These are phyloP conservation scores for Moniliella sp. DNA, from an alignment of 1,284 basidiomycete species.

Conservation along the genomic window DNA sequence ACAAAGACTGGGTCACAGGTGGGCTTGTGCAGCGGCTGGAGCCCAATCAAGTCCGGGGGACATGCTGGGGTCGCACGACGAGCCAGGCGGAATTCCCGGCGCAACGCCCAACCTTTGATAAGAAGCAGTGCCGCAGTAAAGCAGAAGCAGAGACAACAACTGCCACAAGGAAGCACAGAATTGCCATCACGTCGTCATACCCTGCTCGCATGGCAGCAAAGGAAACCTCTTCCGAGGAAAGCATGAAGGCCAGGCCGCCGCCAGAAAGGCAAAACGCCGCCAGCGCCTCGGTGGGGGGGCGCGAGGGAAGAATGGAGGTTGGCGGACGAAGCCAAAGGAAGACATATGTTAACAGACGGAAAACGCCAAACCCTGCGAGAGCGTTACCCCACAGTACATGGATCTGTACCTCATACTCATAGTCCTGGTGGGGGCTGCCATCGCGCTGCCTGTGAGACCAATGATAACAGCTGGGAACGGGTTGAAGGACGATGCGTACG, in stretches of 20 bases:
- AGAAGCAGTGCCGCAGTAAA: slow-evolving; percentile 18
- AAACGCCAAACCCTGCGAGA: slow-evolving; percentile 53
- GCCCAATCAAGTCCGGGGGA: too few species aligned
- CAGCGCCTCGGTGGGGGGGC: slow-evolving; percentile 76
- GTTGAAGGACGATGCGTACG: slow-evolving; percentile 62
- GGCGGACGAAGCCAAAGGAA: slow-evolving; percentile 62
- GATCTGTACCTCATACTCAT: slow-evolving; percentile 59
- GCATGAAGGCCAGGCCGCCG: slow-evolving; percentile 74
- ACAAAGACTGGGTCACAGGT: too few species aligned
- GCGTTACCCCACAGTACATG: slow-evolving; percentile 76
- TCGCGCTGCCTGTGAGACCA: slow-evolving; percentile 74
- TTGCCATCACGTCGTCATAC: slow-evolving; percentile 49
- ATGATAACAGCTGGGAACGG: slow-evolving; percentile 62
- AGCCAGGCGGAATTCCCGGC: slow-evolving; percentile 3
- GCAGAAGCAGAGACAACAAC: slow-evolving; percentile 19
- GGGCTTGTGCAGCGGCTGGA: too few species aligned
- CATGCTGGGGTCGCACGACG: too few species aligned
- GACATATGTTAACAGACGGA: slow-evolving; percentile 71
- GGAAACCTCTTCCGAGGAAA: slow-evolving; percentile 70
- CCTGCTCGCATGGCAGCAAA: slow-evolving; percentile 76
- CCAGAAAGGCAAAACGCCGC: slow-evolving; percentile 65
- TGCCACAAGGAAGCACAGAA: slow-evolving; percentile 22
- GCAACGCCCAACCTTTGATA: slow-evolving; percentile 21
- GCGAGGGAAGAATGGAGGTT: slow-evolving; percentile 49
- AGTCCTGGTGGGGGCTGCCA: slow-evolving; percentile 82